Evolutionary conservation across 2,329 filamentous ascomycete species (phyloP).

Genomic region (Zasmidium angulare): DNA sequence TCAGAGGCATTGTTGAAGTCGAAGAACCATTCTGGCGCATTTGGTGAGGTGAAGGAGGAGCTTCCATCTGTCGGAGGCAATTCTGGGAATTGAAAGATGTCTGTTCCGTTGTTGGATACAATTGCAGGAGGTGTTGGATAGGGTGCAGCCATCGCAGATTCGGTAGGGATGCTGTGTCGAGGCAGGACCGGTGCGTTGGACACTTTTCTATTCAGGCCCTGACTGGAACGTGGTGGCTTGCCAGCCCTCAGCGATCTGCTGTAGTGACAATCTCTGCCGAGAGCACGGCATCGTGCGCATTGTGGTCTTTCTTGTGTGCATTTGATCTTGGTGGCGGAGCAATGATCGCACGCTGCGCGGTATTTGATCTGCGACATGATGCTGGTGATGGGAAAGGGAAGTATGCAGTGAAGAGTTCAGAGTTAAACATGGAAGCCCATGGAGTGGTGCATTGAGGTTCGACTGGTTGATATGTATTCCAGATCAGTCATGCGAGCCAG

Average conservation of each 20-base stretch:
- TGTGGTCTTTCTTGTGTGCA: slow-evolving; percentile 24
- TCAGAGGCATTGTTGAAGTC: slow-evolving; percentile 19
- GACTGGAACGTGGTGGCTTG: slow-evolving; percentile 22
- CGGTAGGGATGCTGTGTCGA: slow-evolving; percentile 8
- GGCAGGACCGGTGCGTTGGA: slow-evolving; percentile 21
- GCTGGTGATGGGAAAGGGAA: not conserved
- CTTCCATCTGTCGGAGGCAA: slow-evolving; percentile 8
- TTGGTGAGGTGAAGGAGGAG: slow-evolving; percentile 10
- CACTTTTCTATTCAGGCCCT: slow-evolving; percentile 17
- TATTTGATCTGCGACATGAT: slow-evolving; percentile 21
- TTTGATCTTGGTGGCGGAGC: slow-evolving; percentile 25
- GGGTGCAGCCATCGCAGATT: slow-evolving; percentile 6
- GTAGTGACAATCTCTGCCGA: slow-evolving; percentile 23
- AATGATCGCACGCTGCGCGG: slow-evolving; percentile 23
- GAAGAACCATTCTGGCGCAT: slow-evolving; percentile 20
- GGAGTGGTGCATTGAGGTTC: not conserved
- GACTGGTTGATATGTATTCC: slow-evolving; percentile 8
- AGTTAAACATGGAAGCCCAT: slow-evolving; percentile 13
- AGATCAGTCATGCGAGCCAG: not conserved
- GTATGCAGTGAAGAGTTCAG: slow-evolving; percentile 1
- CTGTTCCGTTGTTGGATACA: slow-evolving; percentile 8
- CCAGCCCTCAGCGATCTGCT: slow-evolving; percentile 23
- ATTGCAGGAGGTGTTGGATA: slow-evolving; percentile 19
- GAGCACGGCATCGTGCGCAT: slow-evolving; percentile 20
- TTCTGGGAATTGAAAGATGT: slow-evolving; percentile 14